Evolutionary conservation across 192 early-diverging fungal species (phyloP), one percentile per base, ranked within the genome.

Genomic region (Coemansia furcata): DNA sequence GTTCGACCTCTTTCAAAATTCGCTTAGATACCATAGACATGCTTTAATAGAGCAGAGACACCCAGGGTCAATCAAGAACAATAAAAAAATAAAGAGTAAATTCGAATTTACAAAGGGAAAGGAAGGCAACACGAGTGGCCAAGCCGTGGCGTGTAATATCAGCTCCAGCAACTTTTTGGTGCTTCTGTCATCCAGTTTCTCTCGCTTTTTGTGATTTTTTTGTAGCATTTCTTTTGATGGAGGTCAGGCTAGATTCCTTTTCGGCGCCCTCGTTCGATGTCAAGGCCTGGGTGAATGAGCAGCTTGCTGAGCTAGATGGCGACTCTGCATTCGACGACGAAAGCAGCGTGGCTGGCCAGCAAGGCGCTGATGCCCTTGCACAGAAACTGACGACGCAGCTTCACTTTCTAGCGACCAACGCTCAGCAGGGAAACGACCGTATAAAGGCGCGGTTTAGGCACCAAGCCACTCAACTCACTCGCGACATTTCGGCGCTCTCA

Each of bases 1-100:
- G 90, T 73, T 99, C 94, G 42, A 95, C 95, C 91, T 99, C 97
- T 93, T 99, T 77, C n/a, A 78, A 26, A 43, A 82, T 82, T 50
- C 79, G 65, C 79, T 76, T 82, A 29, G 78, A 66, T 8, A 65
- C 72, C 49, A 66, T 66, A 21, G 66, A 61, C 72, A 74, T 74
- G 60, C 23, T 38, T 57, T 55, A 33, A 5, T 32, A 55, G 30
- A 17, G 30, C 2, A 17, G 17, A 40, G 39, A 6, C 39, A 9
- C 39, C 39, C n/a, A 12, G 2, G 39, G 39, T 9, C 43, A 17
- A 44, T 44, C n/a, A 37, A 37, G 9, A 38, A 10, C 11, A 11
- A 11, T 38, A 10, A 38, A 38, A 38, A 10, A 10, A 40, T 40
- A 19, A 47, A 8, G 46, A 47, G 6, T 47, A 47, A 21, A 47